These are phyloP conservation scores for Solanum clarkiae DNA, from an alignment of 257 asterid species.

Conservation along the genomic window DNA sequence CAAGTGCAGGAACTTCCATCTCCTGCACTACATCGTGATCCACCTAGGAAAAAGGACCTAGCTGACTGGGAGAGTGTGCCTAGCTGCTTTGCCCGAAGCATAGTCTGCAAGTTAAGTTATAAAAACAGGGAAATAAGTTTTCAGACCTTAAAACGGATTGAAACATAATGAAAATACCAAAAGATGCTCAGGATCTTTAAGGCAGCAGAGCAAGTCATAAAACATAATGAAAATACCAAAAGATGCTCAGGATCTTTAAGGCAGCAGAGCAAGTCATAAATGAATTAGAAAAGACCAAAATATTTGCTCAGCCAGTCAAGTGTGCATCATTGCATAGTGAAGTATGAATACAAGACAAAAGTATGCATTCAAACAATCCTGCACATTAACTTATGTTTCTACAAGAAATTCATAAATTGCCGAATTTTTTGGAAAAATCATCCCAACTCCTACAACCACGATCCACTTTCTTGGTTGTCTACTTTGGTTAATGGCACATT, in stretches of 20 bases:
- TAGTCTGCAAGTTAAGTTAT: constrained; percentile 34
- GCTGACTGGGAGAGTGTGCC: constrained; percentile 87
- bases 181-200: background rate
- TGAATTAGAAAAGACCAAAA: background rate
- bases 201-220: background rate
- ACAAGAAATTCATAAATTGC: background rate
- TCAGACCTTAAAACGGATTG: background rate
- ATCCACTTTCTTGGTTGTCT: background rate
- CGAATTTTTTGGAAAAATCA: background rate
- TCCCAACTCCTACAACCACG: background rate
- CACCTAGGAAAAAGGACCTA: constrained; percentile 55
- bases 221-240: background rate
- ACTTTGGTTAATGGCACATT: background rate
- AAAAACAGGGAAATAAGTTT: background rate
- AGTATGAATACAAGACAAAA: background rate
- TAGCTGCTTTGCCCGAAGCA: constrained; percentile 84
- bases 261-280: background rate
- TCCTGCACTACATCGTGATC: constrained; percentile 62
- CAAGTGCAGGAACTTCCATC: constrained; percentile 82
- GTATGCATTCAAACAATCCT: background rate
- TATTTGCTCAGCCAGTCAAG: background rate
- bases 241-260: background rate
- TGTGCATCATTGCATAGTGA: background rate
- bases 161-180: background rate
- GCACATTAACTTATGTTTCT: background rate